Evolutionary conservation across 176 grass and related monocot genomes (phyloP).

Genomic region (Triticum turgidum): DNA sequence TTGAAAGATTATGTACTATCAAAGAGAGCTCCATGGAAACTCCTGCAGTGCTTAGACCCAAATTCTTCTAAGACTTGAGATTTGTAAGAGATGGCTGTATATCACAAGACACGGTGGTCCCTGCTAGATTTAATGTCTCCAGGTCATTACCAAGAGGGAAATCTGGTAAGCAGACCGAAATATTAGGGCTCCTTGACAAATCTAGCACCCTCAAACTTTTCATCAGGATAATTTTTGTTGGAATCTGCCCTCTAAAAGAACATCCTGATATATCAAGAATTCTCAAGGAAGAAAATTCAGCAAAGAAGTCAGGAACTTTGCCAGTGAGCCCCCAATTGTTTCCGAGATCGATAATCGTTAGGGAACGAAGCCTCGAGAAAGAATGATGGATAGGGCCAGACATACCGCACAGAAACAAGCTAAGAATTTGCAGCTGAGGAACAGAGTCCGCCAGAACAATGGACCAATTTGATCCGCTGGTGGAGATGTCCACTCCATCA

Average conservation of each 20-base stretch:
- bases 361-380: neutral
- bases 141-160: neutral
- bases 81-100: neutral
- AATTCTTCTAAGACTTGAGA: neutral
- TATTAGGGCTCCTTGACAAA: too few species aligned
- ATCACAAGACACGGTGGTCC: too few species aligned
- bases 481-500: neutral
- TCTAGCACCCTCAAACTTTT: too few species aligned
- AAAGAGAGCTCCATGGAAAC: neutral
- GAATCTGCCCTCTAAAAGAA: conserved; percentile 20
- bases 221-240: conserved; percentile 4
- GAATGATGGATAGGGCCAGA: too few species aligned
- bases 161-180: neutral
- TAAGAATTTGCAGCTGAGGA: conserved; percentile 20
- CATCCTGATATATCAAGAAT: neutral
- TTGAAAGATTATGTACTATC: neutral
- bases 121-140: neutral
- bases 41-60: neutral
- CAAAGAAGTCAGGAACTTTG: neutral
- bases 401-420: neutral
- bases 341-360: neutral
- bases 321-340: neutral
- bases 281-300: neutral
- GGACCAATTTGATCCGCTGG: conserved; percentile 15
- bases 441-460: neutral